phyloP scores from a whole-genome alignment of 495 filamentous ascomycete genomes.

The Podospora australis region DNA sequence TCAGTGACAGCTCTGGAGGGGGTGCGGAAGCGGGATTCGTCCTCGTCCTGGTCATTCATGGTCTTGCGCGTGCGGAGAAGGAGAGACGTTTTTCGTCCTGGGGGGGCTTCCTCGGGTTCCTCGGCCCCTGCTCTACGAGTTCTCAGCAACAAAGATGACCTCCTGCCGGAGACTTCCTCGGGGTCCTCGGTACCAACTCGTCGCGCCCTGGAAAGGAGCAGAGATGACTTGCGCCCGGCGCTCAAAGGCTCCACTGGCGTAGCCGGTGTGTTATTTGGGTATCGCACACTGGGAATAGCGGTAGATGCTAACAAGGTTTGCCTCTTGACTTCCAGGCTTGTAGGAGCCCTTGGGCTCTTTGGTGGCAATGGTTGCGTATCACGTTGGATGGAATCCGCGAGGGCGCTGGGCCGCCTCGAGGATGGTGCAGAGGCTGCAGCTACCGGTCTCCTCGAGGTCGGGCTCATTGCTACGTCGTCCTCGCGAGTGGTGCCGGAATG shows the following conservation, averaged over 20 bases:
- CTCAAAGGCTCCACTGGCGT: slow-evolving; percentile 23
- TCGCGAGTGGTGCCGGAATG: slow-evolving; percentile 29
- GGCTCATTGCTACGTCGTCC: slow-evolving; percentile 24
- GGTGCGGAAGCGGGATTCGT: slow-evolving; percentile 44
- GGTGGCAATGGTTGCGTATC: slow-evolving; percentile 27
- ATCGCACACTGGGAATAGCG: slow-evolving; percentile 31
- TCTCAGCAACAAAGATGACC: slow-evolving; percentile 38
- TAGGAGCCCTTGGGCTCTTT: slow-evolving; percentile 56
- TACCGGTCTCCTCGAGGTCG: slow-evolving; percentile 30
- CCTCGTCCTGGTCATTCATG: slow-evolving; percentile 36
- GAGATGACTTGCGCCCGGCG: slow-evolving; percentile 38
- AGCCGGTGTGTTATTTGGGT: too few relatives aligned
- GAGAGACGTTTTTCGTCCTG: slow-evolving; percentile 36
- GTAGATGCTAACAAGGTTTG: slow-evolving; percentile 50
- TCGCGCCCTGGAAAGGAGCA: slow-evolving; percentile 36
- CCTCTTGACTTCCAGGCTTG: slow-evolving; percentile 67
- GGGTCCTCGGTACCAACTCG: slow-evolving; percentile 41
- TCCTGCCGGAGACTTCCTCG: slow-evolving; percentile 36
- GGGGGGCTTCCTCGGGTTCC: slow-evolving; percentile 37
- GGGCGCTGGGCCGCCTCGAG: slow-evolving; percentile 29
- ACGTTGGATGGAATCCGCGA: slow-evolving; percentile 27
- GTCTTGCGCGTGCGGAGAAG: slow-evolving; percentile 33
- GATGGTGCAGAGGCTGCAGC: slow-evolving; percentile 26
- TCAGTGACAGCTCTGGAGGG: slow-evolving; percentile 55
- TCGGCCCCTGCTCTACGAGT: slow-evolving; percentile 42